Evolutionary conservation across 352 stramenopile genomes (phyloP).

Genomic region (Peronospora farinosa): DNA sequence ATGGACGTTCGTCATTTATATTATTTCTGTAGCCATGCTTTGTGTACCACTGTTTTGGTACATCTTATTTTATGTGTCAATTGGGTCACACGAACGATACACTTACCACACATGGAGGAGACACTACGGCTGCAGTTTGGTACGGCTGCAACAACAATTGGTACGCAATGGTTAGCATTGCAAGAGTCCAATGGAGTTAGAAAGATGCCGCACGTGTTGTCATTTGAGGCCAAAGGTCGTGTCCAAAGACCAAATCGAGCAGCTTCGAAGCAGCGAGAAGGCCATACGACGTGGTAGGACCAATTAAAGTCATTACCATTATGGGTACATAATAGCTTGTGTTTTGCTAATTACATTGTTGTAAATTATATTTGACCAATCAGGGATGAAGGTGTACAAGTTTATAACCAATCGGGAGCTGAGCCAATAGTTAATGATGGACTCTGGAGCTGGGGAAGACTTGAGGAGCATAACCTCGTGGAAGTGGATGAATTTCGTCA

Average conservation of each 20-base stretch:
- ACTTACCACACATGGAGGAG: conserved; percentile 33
- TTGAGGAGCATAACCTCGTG: conserved; percentile 49
- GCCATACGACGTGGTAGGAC: conserved; percentile 37
- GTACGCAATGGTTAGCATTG: conserved; percentile 51
- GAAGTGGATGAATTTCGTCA: conserved; percentile 72
- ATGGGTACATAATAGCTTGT: background rate
- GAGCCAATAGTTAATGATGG: conserved; percentile 19
- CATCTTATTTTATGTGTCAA: conserved; percentile 1
- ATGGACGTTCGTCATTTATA: too few species aligned
- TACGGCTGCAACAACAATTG: conserved; percentile 56
- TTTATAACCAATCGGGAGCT: conserved; percentile 49
- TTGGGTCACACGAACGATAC: background rate
- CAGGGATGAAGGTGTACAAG: conserved; percentile 53
- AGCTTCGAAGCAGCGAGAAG: conserved; percentile 25
- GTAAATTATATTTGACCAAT: background rate
- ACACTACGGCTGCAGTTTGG: conserved; percentile 70
- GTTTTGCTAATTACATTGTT: background rate
- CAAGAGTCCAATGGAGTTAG: conserved; percentile 36
- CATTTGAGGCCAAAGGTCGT: conserved; percentile 73
- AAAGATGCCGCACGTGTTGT: conserved; percentile 44
- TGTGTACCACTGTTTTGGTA: conserved; percentile 1
- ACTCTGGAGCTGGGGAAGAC: conserved; percentile 59
- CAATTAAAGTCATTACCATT: background rate
- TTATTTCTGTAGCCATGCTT: background rate
- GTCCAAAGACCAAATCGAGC: conserved; percentile 9